Base-by-base conservation (phyloP, 495 filamentous ascomycete species). In the Bathelium albidoporum region DNA sequence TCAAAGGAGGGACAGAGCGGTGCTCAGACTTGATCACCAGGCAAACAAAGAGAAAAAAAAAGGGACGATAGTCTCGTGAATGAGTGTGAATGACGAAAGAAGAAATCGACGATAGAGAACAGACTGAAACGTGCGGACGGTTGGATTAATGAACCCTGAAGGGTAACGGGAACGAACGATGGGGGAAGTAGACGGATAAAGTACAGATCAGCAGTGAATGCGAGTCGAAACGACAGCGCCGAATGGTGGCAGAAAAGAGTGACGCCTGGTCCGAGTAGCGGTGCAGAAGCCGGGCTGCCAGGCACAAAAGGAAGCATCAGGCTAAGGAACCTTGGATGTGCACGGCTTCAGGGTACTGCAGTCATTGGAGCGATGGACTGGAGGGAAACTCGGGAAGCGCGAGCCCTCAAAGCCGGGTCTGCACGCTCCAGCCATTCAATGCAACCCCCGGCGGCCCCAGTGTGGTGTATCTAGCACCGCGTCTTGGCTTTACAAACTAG, bases 131-230 rank as follows among this genome's bases (percentile, higher is more conserved):
- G 49, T 55, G 49, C 49, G 49, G 24, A 29, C 26, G 24, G 49
- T 55, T 55, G 49, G 49, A 55, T 55, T 55, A 55, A 55, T 55
- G 49, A 55, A 55, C 49, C 49, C 49, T 55, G 49, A 55, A 55
- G 49, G 49, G 24, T 55, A 29, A 55, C 49, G 49, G 49, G 49
- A 55, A 29, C 49, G 49, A 55, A 20, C 24, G 49, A 55, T 29
- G 49, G 49, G 49, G 49, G 49, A 26, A 49, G 44, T 55, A 24
- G 24, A 24, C 22, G 49, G 49, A 55, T 55, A 55, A 55, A 55
- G 49, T 55, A 55, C 49, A 55, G 49, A 55, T 55, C 49, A 55
- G 49, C 49, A 29, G 24, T 24, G 49, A 55, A 55, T 2, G 49
- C 3, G 12, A 29, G 49, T 55, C 49, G 49, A 55, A 55, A 55